Evolutionary conservation across 208 protist genomes (phyloP).

Genomic region (Leishmania aethiopica): DNA sequence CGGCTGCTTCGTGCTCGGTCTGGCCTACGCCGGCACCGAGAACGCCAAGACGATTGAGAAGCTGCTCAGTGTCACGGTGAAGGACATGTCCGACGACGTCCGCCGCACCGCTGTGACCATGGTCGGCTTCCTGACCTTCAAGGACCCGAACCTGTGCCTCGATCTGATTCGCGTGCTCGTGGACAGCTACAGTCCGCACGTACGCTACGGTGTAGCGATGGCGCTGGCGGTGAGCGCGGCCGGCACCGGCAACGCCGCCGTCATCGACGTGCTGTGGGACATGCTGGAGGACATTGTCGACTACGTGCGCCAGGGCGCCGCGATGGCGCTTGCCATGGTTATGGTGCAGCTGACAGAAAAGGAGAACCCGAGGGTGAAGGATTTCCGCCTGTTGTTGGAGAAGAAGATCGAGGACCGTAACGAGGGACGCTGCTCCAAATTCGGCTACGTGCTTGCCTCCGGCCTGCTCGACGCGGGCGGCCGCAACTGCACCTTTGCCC

Average conservation of each 20-base stretch:
- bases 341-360: slow-evolving; percentile 94
- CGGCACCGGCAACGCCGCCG: slow-evolving; percentile 93
- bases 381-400: slow-evolving; percentile 79
- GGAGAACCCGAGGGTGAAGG: slow-evolving; percentile 90
- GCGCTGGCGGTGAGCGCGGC: slow-evolving; percentile 98
- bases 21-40: slow-evolving; percentile 98
- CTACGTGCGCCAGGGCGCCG: slow-evolving; percentile 98
- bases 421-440: slow-evolving; percentile 96
- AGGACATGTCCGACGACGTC: slow-evolving; percentile 98
- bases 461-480: slow-evolving; percentile 98
- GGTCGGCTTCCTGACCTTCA: slow-evolving; percentile 98
- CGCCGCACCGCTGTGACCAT: slow-evolving; percentile 97
- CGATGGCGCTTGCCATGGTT: slow-evolving; percentile 97
- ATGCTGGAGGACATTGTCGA: slow-evolving; percentile 95
- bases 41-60: slow-evolving; percentile 94
- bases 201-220: slow-evolving; percentile 97
- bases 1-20: slow-evolving; percentile 96
- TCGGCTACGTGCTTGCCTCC: slow-evolving; percentile 97
- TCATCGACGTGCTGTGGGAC: slow-evolving; percentile 95
- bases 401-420: slow-evolving; percentile 91
- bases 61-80: slow-evolving; percentile 97
- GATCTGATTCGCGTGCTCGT: slow-evolving; percentile 81
- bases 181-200: slow-evolving; percentile 99
- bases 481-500: slow-evolving; percentile 96
- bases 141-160: slow-evolving; percentile 93